These are phyloP conservation scores for Zea luxurians DNA, from an alignment of 176 grass and related monocot genomes.

Conservation along the genomic window DNA sequence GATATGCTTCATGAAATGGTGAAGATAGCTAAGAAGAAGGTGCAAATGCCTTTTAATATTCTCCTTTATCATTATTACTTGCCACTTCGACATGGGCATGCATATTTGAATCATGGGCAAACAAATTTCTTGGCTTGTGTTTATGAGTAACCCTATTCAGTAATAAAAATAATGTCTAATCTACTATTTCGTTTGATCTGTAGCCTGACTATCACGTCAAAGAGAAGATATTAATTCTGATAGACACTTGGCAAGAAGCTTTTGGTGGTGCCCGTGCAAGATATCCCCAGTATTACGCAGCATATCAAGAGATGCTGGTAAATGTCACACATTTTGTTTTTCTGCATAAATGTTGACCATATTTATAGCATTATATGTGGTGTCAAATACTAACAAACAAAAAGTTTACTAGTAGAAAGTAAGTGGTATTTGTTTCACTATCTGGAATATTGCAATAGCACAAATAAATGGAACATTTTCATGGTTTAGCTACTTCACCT, in stretches of 20 bases:
- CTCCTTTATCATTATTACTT: neutral
- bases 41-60: constrained; percentile 20
- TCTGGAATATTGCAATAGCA: constrained; percentile 17
- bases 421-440: neutral
- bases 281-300: constrained; percentile 81
- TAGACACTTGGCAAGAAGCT: constrained; percentile 99
- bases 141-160: neutral
- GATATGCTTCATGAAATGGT: constrained; percentile 92
- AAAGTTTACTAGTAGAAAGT: constrained; percentile 19
- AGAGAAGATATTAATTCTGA: constrained; percentile 65
- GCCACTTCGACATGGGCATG: neutral
- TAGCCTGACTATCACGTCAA: constrained; percentile 63
- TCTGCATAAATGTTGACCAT: constrained; percentile 20
- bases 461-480: constrained; percentile 8
- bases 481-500: constrained; percentile 18
- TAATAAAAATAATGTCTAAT: neutral
- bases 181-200: constrained; percentile 34
- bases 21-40: constrained; percentile 99
- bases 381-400: neutral
- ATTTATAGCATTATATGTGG: neutral
- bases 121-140: neutral
- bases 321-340: constrained; percentile 13
- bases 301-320: constrained; percentile 94
- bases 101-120: neutral
- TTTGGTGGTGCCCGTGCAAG: constrained; percentile 86